A percentile compares a stretch with the other conserved stretches of the same genome.
Evolutionary conservation across 495 filamentous ascomycete species (phyloP).

Genomic region (Penicillium cinerascens): DNA sequence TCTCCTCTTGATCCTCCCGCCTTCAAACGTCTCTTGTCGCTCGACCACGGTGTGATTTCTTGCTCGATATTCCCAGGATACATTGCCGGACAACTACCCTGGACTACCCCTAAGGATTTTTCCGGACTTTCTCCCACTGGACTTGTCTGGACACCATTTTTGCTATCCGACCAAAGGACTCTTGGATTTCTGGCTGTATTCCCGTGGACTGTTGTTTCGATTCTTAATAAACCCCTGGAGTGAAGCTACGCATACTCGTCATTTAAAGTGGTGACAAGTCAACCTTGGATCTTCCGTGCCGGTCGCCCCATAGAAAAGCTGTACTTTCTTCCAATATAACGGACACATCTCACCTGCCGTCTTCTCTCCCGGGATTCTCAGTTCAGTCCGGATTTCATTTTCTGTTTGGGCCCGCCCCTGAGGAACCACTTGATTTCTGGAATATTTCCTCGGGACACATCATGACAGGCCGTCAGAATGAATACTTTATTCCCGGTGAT

Average conservation of each 20-base stretch:
- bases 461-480: slow-evolving; percentile 61
- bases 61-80: slow-evolving; percentile 14
- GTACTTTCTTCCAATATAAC: slow-evolving; percentile 28
- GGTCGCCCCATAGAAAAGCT: slow-evolving; percentile 25
- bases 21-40: not conserved
- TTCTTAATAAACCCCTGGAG: slow-evolving; percentile 10
- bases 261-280: slow-evolving; percentile 22
- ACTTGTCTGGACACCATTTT: slow-evolving; percentile 15
- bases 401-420: slow-evolving; percentile 32
- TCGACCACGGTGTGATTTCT: not conserved
- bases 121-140: slow-evolving; percentile 19
- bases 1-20: not conserved
- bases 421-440: slow-evolving; percentile 31
- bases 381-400: slow-evolving; percentile 15
- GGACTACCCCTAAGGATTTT: slow-evolving; percentile 16
- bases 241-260: slow-evolving; percentile 1
- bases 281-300: slow-evolving; percentile 15
- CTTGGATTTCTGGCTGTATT: slow-evolving; percentile 15
- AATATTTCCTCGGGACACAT: slow-evolving; percentile 31
- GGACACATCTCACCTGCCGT: slow-evolving; percentile 12
- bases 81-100: slow-evolving; percentile 17
- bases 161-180: slow-evolving; percentile 18
- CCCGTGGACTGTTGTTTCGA: slow-evolving; percentile 19
- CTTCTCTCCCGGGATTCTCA: slow-evolving; percentile 11
- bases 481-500: slow-evolving; percentile 84